Percentiles rank a stretch among this genome's conserved stretches.
phyloP scores from a whole-genome alignment of 2,329 filamentous ascomycete genomes.

The Ophiocordyceps polyrhachis-furcata region DNA sequence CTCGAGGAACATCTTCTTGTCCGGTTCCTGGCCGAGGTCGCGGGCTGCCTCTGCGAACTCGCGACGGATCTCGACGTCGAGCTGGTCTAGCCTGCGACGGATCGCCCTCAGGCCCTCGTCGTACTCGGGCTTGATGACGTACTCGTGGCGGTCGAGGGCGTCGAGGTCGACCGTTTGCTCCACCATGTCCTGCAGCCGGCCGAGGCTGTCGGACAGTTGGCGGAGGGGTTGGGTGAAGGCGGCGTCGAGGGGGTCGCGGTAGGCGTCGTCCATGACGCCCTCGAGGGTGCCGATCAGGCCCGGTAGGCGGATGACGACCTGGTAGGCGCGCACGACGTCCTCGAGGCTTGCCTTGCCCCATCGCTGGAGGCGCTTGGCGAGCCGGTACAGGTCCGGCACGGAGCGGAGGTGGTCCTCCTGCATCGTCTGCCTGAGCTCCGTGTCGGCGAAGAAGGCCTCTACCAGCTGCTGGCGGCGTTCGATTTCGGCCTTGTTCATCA shows the following conservation, averaged over 20 bases:
- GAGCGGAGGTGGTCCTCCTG: conserved; percentile 89
- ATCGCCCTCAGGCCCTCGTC: conserved; percentile 80
- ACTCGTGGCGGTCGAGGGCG: conserved; percentile 90
- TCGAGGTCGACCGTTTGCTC: conserved; percentile 95
- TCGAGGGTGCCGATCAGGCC: conserved; percentile 81
- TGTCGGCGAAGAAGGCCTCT: conserved; percentile 85
- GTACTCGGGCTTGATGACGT: conserved; percentile 97
- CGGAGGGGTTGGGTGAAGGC: conserved; percentile 75
- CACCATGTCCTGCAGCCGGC: conserved; percentile 89
- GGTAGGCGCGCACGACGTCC: conserved; percentile 88
- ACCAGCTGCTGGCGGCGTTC: conserved; percentile 84
- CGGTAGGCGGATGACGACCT: conserved; percentile 80
- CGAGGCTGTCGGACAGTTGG: conserved; percentile 58
- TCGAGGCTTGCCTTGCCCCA: conserved; percentile 80
- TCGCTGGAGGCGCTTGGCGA: conserved; percentile 88
- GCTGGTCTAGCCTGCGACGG: conserved; percentile 71
- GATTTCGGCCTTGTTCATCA: conserved; percentile 83
- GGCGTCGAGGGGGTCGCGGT: conserved; percentile 68
- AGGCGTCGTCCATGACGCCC: conserved; percentile 86
- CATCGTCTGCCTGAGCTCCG: conserved; percentile 83
- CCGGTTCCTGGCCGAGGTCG: conserved; percentile 78
- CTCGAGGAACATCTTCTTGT: conserved; percentile 97
- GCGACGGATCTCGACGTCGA: conserved; percentile 63
- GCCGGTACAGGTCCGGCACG: conserved; percentile 82
- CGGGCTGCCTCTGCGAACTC: conserved; percentile 61